Percentiles rank a stretch among this genome's conserved stretches.
These are phyloP conservation scores for Hypholoma sublateritium DNA, from an alignment of 768 basidiomycete genomes.

Conservation along the genomic window DNA sequence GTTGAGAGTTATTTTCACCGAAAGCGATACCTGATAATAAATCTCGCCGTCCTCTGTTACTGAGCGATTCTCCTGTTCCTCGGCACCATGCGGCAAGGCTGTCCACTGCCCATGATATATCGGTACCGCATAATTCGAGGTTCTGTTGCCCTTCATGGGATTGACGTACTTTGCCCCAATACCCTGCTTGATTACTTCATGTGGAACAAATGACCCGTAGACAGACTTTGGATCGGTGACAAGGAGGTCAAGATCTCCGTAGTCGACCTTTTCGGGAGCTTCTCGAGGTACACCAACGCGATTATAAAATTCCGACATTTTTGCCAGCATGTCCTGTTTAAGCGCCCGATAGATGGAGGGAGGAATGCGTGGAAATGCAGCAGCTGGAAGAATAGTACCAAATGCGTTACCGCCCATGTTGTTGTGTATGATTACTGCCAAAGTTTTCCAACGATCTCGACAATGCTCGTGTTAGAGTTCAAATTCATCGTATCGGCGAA, in stretches of 20 bases:
- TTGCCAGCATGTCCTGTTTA: slow-evolving; percentile 43
- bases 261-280: slow-evolving; percentile 61
- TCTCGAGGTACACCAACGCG: slow-evolving; percentile 58
- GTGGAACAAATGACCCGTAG: slow-evolving; percentile 22
- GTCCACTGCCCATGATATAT: slow-evolving; percentile 40
- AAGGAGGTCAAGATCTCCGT: slow-evolving; percentile 72
- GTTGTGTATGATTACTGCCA: background rate
- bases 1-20: background rate
- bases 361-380: slow-evolving; percentile 62
- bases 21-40: slow-evolving; percentile 38
- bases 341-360: slow-evolving; percentile 49
- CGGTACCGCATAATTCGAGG: slow-evolving; percentile 64
- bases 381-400: slow-evolving; percentile 37
- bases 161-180: slow-evolving; percentile 51
- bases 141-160: slow-evolving; percentile 49
- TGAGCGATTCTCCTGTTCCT: slow-evolving; percentile 27
- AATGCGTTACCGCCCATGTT: slow-evolving; percentile 76
- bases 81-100: slow-evolving; percentile 22
- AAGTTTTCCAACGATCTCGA: too few relatives aligned
- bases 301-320: slow-evolving; percentile 45
- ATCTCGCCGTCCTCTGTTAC: slow-evolving; percentile 29
- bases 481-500: too few relatives aligned
- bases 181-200: slow-evolving; percentile 33
- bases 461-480: too few relatives aligned
- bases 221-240: slow-evolving; percentile 45